A percentile compares a stretch with the other conserved stretches of the same genome.
Evolutionary conservation across 345 rosid species (phyloP).

Genomic region (Trapa bicornis): DNA sequence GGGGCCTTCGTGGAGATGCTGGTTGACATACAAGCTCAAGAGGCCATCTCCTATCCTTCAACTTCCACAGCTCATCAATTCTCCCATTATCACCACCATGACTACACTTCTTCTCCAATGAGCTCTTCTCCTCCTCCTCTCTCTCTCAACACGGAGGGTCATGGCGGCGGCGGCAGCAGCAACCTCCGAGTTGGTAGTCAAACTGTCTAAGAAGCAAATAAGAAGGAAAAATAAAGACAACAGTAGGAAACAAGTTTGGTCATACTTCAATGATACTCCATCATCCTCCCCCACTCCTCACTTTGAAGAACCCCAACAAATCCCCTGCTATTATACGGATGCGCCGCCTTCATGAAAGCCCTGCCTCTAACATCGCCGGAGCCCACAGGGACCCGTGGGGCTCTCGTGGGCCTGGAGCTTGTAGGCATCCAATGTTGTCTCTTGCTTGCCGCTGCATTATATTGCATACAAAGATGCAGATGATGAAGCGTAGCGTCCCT

Average conservation of each 20-base stretch:
- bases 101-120: not conserved
- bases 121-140: slow-evolving; percentile 13
- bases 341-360: not conserved
- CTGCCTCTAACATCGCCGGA: not conserved
- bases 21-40: slow-evolving; percentile 8
- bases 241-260: too few species aligned
- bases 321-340: not conserved
- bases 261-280: too few species aligned
- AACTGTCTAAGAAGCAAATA: too few species aligned
- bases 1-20: slow-evolving; percentile 38
- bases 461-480: slow-evolving; percentile 6
- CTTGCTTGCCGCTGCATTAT: not conserved
- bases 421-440: too few species aligned
- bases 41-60: slow-evolving; percentile 1
- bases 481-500: slow-evolving; percentile 9
- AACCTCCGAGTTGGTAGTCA: too few species aligned
- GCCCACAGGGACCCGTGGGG: not conserved
- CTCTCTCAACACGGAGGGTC: slow-evolving; percentile 1
- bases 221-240: too few species aligned
- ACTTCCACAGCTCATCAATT: not conserved
- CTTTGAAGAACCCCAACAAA: slow-evolving; percentile 4
- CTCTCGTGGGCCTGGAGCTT: not conserved
- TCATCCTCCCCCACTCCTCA: too few species aligned
- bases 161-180: too few species aligned
- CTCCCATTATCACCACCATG: not conserved